Evolutionary conservation across 257 asterid genomes (phyloP).

Genomic region (Ligustrum vulgare): DNA sequence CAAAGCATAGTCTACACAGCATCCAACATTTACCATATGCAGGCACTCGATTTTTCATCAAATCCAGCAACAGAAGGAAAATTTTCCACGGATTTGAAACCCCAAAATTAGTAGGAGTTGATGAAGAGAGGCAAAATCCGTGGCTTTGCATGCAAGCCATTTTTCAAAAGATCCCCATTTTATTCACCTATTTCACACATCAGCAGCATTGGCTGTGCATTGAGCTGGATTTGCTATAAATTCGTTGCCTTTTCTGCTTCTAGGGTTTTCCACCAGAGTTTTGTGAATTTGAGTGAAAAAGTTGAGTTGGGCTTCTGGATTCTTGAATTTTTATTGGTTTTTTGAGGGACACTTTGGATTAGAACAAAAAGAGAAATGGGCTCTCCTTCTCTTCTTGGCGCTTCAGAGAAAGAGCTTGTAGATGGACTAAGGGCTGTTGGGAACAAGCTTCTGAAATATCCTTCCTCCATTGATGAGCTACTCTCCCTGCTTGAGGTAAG

Average conservation of each 20-base stretch:
- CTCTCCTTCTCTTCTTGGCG: constrained; percentile 25
- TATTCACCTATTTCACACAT: constrained; percentile 11
- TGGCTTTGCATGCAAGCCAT: constrained; percentile 42
- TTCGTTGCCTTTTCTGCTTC: neutral
- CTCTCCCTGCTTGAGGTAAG: constrained; percentile 40
- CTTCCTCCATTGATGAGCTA: constrained; percentile 35
- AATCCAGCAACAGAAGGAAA: neutral
- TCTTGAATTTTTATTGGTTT: neutral
- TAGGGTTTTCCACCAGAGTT: constrained; percentile 8
- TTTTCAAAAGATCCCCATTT: constrained; percentile 29
- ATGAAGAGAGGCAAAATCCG: constrained; percentile 38
- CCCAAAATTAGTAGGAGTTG: constrained; percentile 28
- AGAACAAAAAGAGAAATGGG: constrained; percentile 33
- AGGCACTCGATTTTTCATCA: constrained; percentile 8
- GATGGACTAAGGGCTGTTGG: constrained; percentile 36
- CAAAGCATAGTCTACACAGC: constrained; percentile 8
- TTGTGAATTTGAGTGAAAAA: neutral
- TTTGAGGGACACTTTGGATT: neutral
- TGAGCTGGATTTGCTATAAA: constrained; percentile 5
- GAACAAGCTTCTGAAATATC: constrained; percentile 23
- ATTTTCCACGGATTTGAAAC: constrained; percentile 33
- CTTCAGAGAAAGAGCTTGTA: constrained; percentile 38
- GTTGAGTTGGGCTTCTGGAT: neutral
- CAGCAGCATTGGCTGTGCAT: constrained; percentile 21
- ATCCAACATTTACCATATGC: neutral